A percentile compares a stretch with the other conserved stretches of the same genome.
Conservation (phyloP, 164 flowering plant species). For the Kingdonia uniflora region DNA sequence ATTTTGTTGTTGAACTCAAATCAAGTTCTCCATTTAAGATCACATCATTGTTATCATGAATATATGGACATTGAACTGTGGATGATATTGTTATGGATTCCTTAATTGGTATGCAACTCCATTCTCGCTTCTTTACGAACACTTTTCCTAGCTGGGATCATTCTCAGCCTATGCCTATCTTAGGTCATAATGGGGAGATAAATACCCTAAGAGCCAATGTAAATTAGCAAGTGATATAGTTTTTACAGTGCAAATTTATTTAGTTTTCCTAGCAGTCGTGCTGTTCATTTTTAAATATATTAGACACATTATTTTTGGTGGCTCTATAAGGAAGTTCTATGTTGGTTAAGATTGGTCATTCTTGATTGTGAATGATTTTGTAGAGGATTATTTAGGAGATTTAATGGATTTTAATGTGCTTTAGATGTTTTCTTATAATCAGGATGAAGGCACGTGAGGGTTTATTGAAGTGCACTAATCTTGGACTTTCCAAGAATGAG, state of each 20-base stretch:
- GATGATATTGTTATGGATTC: too few relatives aligned
- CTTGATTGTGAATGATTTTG: neutral
- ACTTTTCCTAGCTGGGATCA: slow-evolving; percentile 99
- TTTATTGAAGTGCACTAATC: slow-evolving; percentile 81
- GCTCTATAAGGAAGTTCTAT: too few relatives aligned
- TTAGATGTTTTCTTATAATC: slow-evolving; percentile 1
- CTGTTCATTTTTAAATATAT: too few relatives aligned
- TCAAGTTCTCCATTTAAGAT: slow-evolving; percentile 3
- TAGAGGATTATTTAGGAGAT: too few relatives aligned
- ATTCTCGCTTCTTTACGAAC: slow-evolving; percentile 94
- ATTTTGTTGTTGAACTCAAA: slow-evolving; percentile 14
- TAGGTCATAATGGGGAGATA: slow-evolving; percentile 99
- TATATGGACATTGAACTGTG: too few relatives aligned
- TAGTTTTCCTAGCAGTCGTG: too few relatives aligned
- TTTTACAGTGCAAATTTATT: neutral
- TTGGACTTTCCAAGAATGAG: slow-evolving; percentile 77
- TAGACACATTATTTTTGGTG: too few relatives aligned
- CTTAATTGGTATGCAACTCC: slow-evolving; percentile 45
- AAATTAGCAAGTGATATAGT: slow-evolving; percentile 52
- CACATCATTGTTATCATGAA: slow-evolving; percentile 4
- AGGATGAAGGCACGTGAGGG: slow-evolving; percentile 99
- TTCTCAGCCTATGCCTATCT: slow-evolving; percentile 98
- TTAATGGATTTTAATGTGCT: neutral
- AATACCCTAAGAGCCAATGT: slow-evolving; percentile 96
- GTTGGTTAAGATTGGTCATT: too few relatives aligned